A percentile compares a stretch with the other conserved stretches of the same genome.
These are phyloP conservation scores for Coemansia sp. DNA, from an alignment of 192 early-diverging fungal genomes.

Conservation along the genomic window DNA sequence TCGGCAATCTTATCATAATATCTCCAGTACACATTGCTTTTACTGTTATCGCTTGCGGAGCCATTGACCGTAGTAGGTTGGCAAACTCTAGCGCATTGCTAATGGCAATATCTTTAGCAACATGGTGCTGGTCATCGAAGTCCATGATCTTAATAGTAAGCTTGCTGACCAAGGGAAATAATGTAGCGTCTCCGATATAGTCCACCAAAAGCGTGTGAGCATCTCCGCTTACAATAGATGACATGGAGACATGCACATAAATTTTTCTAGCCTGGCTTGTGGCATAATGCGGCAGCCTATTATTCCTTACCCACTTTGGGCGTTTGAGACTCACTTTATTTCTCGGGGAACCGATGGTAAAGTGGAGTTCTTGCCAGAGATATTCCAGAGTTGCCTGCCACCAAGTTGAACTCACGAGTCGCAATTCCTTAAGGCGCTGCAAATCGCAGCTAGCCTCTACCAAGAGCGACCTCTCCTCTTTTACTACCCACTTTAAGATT, in stretches of 20 bases:
- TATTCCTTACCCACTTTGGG: background rate
- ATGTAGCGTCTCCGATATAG: background rate
- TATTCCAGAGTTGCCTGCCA: background rate
- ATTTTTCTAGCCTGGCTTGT: background rate
- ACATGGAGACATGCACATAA: background rate
- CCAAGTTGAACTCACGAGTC: background rate
- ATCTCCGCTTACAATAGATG: background rate
- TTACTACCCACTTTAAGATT: background rate
- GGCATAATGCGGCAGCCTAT: background rate
- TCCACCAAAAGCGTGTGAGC: background rate
- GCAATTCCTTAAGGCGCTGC: background rate
- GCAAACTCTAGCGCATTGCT: background rate
- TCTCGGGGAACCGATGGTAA: background rate
- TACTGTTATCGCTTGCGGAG: background rate
- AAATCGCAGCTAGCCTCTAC: background rate
- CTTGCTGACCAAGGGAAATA: background rate
- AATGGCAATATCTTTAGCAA: background rate
- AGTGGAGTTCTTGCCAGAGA: background rate
- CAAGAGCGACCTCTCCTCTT: background rate
- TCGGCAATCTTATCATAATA: background rate
- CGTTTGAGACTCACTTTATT: background rate
- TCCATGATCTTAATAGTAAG: background rate
- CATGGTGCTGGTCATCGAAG: background rate
- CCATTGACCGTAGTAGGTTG: background rate
- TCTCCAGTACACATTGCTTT: background rate